Evolutionary conservation across 805 yeast genomes (phyloP), one percentile per base, ranked within the genome.

Genomic region (Hyphopichia homilentoma): DNA sequence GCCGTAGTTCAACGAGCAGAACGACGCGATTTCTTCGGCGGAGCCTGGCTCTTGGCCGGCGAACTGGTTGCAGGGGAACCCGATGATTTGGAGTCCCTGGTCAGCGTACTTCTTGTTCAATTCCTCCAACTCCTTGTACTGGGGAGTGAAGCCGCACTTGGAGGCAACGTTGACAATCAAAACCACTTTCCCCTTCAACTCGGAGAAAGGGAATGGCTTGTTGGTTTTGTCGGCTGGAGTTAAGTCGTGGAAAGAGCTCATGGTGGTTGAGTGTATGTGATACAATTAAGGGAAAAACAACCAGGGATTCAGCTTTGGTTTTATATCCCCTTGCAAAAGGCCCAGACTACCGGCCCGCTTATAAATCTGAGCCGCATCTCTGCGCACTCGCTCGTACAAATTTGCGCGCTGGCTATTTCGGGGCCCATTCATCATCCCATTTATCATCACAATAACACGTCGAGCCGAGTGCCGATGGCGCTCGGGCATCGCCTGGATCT

Each of bases 11-110:
- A 31, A 16, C 12, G 50, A 50, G 13, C 51, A 49, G 12, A 38
- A 40, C 14, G 28, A 25, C 13, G 47, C 50, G 12, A 63, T 50
- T 18, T 49, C 36, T 4, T 27, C 73, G 31, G 74, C 77, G 3
- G 74, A 51, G 3, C 79, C 80, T 45, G 93, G 81, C 60, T 89
- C 85, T 67, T 93, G 83, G 47, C 75, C 65, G 16, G 83, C 89
- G 54, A 88, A 88, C 56, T 87, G 96, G 62, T 86, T 84, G 61
- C 96, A 85, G 20, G 97, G 97, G 73, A 88, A 87, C 0, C 88
- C 96, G 21, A 88, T 43, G 17, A 88, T 69, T 27, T 63, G 77
- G 16, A 89, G 65, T 1, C 85, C 94, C 40, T 72, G 50, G 30
- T 71, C 75, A 33, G 71, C 61, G 61, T 81, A 84, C 52, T 78